A percentile compares a stretch with the other conserved stretches of the same genome.
Conservation (phyloP, 2,329 filamentous ascomycete genomes). For the Sarocladium brachiariae region DNA sequence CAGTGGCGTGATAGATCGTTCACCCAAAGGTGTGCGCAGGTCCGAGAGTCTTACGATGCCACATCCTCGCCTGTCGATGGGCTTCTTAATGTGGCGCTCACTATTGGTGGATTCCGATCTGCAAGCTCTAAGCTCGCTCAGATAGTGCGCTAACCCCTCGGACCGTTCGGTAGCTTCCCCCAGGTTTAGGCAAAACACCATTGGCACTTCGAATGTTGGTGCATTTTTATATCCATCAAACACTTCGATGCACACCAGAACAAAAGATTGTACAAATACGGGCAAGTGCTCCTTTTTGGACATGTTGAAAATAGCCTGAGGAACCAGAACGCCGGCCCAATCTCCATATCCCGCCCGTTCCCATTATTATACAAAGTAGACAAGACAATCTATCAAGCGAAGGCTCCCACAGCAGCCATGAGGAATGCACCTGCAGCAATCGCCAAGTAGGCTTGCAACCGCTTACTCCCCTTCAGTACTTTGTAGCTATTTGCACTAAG, state of each 20-base stretch:
- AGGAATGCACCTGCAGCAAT: constrained; percentile 58
- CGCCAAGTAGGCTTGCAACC: constrained; percentile 55
- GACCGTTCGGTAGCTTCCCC: background rate
- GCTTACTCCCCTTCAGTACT: constrained; percentile 52
- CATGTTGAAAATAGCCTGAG: too few species aligned
- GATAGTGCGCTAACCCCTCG: too few species aligned
- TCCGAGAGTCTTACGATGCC: constrained; percentile 1
- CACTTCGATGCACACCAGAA: too few species aligned
- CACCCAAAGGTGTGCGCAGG: background rate
- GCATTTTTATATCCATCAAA: too few species aligned
- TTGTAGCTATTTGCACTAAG: constrained; percentile 68
- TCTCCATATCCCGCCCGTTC: background rate
- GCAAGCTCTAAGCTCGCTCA: background rate
- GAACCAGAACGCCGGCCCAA: background rate
- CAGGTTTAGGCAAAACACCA: background rate
- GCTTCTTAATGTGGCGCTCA: background rate
- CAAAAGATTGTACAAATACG: too few species aligned
- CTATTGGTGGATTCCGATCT: background rate
- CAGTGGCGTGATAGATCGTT: constrained; percentile 2
- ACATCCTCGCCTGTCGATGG: background rate
- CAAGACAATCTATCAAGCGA: constrained; percentile 42
- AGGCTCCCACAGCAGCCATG: constrained; percentile 68
- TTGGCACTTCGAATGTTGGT: too few species aligned
- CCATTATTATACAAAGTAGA: background rate
- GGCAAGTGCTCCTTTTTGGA: too few species aligned